Evolutionary conservation across 768 basidiomycete species (phyloP).

Genomic region (Tulasnella sp.): DNA sequence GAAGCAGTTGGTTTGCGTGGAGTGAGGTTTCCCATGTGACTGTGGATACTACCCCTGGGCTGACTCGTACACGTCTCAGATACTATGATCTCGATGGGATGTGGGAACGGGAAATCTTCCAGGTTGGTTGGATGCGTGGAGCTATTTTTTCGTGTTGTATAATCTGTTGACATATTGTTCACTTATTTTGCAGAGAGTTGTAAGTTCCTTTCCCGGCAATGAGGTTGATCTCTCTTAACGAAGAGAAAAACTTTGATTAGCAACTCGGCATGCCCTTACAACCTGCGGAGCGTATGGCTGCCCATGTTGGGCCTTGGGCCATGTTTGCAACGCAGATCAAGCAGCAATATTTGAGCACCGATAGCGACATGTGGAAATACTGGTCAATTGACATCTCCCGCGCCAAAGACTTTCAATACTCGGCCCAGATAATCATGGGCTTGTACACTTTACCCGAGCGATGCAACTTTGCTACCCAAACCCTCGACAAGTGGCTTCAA

Average conservation of each 20-base stretch:
- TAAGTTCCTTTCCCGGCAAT: conserved; percentile 32
- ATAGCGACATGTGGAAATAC: not conserved
- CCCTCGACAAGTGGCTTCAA: conserved; percentile 47
- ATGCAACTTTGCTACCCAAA: conserved; percentile 27
- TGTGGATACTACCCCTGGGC: not conserved
- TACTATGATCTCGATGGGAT: conserved; percentile 51
- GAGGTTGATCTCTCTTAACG: conserved; percentile 21
- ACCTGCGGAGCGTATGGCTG: conserved; percentile 56
- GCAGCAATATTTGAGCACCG: conserved; percentile 35
- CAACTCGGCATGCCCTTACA: conserved; percentile 15
- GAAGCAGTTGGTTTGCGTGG: conserved; percentile 76
- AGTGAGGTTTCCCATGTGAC: conserved; percentile 28
- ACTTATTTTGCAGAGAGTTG: not conserved
- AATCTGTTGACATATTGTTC: conserved; percentile 29
- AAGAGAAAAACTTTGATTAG: not conserved
- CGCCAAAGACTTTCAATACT: conserved; percentile 51
- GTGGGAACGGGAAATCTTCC: conserved; percentile 63
- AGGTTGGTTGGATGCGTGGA: conserved; percentile 37
- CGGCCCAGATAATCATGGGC: conserved; percentile 47
- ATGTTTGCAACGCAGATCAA: conserved; percentile 53
- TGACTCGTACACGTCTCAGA: not conserved
- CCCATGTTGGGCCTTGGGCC: conserved; percentile 50
- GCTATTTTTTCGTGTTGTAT: not conserved
- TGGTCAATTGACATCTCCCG: conserved; percentile 41
- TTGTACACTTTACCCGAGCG: conserved; percentile 39